Evolutionary conservation across 1,284 basidiomycete genomes (phyloP), one percentile per base, ranked within the genome.

Genomic region (Ganoderma meredithae): DNA sequence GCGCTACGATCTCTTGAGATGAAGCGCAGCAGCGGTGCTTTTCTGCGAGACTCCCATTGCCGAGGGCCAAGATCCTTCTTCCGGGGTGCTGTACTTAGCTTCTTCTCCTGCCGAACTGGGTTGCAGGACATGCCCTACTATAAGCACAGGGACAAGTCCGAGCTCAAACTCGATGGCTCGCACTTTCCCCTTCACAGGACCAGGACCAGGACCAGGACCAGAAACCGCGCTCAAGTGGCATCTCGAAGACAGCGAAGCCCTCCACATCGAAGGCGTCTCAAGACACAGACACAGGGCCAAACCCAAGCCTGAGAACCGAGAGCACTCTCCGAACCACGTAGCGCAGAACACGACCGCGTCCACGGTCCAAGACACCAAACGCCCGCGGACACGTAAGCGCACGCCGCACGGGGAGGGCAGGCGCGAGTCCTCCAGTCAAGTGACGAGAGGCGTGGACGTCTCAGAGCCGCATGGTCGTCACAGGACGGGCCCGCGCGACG

Each of bases 391-490:
- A 60, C 58, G 58, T 60, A 60, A 60, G 58, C 58, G 58, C 40
- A 60, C 39, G 31, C 17, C 27, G 17, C 25, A 27, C 31, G 1
- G 13, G 33, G 7, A n/a, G 17, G 33, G 55, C 12, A 55, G 52
- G 52, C 52, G 52, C 52, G 27, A 31, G 12, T 2, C 8, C 13
- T 1, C 2, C 10, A 53, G 36, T 66, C 65, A 62, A 33, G 60
- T 66, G 65, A 58, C 33, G 53, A 9, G 25, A 25, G 13, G 58
- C 58, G 44, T 61, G 65, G 41, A 56, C 60, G 60, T 62, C 53
- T 27, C 39, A 62, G 60, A 62, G 53, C 40, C 60, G 47, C 65
- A 39, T 36, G 47, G 65, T 60, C 13, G 60, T 62, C 65, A 62
- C 61, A 55, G 33, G 65, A 36, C 22, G 43, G 41, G 22, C 47